These are phyloP conservation scores for Rhodotorula sp. DNA, from an alignment of 1,284 basidiomycete genomes.

Conservation along the genomic window DNA sequence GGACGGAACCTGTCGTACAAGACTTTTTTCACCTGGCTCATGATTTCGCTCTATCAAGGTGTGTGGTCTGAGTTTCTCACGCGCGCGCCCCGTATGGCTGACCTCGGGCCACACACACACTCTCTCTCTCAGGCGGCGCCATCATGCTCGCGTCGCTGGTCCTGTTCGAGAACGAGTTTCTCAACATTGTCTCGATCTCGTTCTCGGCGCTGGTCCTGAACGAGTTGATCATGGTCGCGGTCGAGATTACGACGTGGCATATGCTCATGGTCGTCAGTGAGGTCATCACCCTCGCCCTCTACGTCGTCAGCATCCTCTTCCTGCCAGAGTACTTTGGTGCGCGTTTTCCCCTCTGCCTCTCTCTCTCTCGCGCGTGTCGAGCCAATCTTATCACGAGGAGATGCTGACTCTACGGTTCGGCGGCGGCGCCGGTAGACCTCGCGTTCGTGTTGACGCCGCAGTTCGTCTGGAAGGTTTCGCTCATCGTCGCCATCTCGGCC, in stretches of 20 bases:
- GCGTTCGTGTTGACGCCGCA: conserved; percentile 82
- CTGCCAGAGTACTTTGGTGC: conserved; percentile 94
- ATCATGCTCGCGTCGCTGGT: conserved; percentile 98
- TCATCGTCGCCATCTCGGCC: conserved; percentile 87
- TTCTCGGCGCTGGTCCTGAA: conserved; percentile 95
- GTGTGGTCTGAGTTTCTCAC: conserved; percentile 26
- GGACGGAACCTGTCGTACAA: conserved; percentile 89
- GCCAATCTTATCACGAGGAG: not conserved
- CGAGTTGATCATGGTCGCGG: conserved; percentile 91
- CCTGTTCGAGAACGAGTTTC: conserved; percentile 94
- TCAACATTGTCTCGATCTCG: conserved; percentile 97
- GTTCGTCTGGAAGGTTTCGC: conserved; percentile 92
- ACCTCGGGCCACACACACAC: not conserved
- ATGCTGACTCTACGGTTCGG: not conserved
- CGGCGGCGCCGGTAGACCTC: conserved; percentile 64
- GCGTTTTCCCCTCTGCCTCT: conserved; percentile 45
- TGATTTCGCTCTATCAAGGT: conserved; percentile 98
- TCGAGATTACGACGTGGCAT: conserved; percentile 63
- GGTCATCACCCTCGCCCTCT: conserved; percentile 81
- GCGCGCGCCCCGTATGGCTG: too few species aligned
- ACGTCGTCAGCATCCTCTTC: conserved; percentile 87
- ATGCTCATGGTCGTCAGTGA: conserved; percentile 93
- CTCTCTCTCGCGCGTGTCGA: too few species aligned
- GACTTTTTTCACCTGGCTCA: conserved; percentile 97
- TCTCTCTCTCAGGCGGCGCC: conserved; percentile 65